These are phyloP conservation scores for Quercus phellos DNA, from an alignment of 331 rosid genomes.

Conservation along the genomic window DNA sequence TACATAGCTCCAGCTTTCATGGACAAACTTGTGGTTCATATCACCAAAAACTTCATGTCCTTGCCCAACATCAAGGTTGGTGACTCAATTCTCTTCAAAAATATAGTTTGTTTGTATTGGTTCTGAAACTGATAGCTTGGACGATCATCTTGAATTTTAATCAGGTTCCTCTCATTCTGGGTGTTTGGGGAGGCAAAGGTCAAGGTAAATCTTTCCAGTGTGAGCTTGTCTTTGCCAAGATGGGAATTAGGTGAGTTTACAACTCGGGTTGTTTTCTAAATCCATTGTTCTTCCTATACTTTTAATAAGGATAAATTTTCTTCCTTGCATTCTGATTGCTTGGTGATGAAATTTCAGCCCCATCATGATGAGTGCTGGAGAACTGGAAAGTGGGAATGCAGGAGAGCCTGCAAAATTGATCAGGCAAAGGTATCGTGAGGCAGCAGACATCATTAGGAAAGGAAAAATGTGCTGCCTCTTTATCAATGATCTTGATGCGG, in stretches of 20 bases:
- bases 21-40: constrained; percentile 59
- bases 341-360: constrained; percentile 33
- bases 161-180: neutral
- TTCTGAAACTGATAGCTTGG: constrained; percentile 20
- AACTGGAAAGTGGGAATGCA: constrained; percentile 92
- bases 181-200: constrained; percentile 20
- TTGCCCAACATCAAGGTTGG: constrained; percentile 51
- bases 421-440: constrained; percentile 93
- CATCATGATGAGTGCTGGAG: constrained; percentile 94
- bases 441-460: constrained; percentile 76
- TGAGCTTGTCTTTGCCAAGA: constrained; percentile 60
- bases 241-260: constrained; percentile 52
- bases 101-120: neutral
- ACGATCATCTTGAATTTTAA: neutral
- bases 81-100: neutral
- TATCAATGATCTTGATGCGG: constrained; percentile 67
- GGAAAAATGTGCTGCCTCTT: constrained; percentile 90
- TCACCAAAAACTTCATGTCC: constrained; percentile 44
- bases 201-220: constrained; percentile 61
- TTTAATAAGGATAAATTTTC: neutral
- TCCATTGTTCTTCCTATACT: neutral
- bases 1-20: constrained; percentile 60
- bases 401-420: constrained; percentile 97
- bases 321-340: neutral
- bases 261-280: neutral